Evolutionary conservation across 345 rosid species (phyloP), one percentile per base, ranked within the genome.

Genomic region (Hibiscus tridactylites): DNA sequence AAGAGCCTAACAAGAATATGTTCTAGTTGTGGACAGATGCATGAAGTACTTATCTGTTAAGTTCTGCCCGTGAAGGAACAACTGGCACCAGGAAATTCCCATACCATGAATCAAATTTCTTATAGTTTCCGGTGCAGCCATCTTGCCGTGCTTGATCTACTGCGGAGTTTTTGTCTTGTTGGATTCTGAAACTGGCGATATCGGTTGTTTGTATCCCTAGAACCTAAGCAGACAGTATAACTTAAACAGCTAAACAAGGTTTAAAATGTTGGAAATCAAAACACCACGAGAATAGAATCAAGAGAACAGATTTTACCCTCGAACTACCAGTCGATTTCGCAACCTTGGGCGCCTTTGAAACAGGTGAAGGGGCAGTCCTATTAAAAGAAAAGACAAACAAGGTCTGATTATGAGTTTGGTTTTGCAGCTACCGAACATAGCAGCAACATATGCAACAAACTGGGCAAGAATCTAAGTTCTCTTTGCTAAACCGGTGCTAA

Each of bases 51-150:
- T 66, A 66, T 66, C 71, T 19, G 17, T 26, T 46, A 33, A 88
- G 71, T 68, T 88, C 90, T 53, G 81, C 77, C 61, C 79, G 73
- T 54, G 82, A 77, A 19, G 88, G 92, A 68, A 88, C 35, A 21
- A 80, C 85, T 6, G 90, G 92, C 16, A 88, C 70, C n/a, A 88
- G 81, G 74, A 80, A 83, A 73, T 88, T 88, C n/a, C 84, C 85
- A 62, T 60, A 83, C 46, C 76, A 81, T 3, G 90, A 88, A 77
- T 84, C 83, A 17, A 86, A 76, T 68, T 71, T 81, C 78, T 70
- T 80, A 37, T 70, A 88, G 62, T 81, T 88, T 29, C 79, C 87
- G 0, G 75, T 79, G 76, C 82, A 77, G 49, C 86, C 86, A 2
- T 88, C 92, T 72, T 77, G 71, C 16, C 78, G 87, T 50, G 90